Conservation (phyloP, 495 filamentous ascomycete species). For the Penicillium arizonense region DNA sequence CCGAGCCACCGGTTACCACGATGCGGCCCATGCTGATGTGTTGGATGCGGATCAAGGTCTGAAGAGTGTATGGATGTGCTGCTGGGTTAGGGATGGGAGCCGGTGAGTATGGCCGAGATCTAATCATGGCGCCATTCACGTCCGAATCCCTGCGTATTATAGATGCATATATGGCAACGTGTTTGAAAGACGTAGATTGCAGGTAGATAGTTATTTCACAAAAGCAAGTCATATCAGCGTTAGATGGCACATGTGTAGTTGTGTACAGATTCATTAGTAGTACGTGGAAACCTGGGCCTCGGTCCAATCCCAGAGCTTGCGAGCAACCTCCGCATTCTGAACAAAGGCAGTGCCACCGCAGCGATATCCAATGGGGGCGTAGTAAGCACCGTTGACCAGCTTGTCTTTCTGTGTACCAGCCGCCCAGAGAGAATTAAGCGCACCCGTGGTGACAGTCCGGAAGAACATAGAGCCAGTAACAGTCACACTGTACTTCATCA, state of each 20-base stretch:
- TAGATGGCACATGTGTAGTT: no score
- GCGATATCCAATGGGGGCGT: constrained; percentile 51
- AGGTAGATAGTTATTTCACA: not conserved
- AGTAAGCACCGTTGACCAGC: constrained; percentile 54
- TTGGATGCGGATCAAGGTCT: no score
- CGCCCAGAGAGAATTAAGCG: constrained; percentile 62
- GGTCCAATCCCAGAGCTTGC: constrained; percentile 63
- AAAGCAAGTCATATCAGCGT: not conserved
- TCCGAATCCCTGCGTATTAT: not conserved
- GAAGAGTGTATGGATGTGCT: not conserved
- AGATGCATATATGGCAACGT: not conserved
- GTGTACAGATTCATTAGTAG: no score
- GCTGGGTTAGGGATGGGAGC: not conserved
- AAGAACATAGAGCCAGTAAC: constrained; percentile 21
- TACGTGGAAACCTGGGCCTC: constrained; percentile 46
- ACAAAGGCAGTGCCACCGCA: constrained; percentile 36
- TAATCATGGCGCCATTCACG: constrained; percentile 26
- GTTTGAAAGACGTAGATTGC: not conserved
- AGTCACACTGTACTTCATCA: constrained; percentile 25
- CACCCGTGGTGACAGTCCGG: constrained; percentile 43
- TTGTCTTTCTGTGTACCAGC: constrained; percentile 30
- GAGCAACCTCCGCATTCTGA: constrained; percentile 47
- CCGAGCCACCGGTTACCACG: constrained; percentile 52
- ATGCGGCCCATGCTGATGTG: constrained; percentile 18
- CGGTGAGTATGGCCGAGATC: constrained; percentile 11